A percentile compares a stretch with the other conserved stretches of the same genome.
These are phyloP conservation scores for Leucaena leucocephala DNA, from an alignment of 306 rosid species.

Conservation along the genomic window DNA sequence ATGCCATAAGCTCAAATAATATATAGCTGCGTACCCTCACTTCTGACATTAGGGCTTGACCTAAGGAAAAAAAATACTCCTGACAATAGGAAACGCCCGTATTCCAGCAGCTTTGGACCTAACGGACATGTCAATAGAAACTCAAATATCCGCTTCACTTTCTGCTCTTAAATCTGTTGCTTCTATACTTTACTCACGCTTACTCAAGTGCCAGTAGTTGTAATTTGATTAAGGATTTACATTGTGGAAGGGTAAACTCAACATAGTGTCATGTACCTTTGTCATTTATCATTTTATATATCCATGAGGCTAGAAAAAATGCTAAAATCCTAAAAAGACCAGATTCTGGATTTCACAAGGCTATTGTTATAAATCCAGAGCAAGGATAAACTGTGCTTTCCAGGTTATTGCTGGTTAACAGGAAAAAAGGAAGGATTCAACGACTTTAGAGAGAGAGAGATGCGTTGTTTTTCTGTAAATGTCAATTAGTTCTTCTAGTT, in stretches of 20 bases:
- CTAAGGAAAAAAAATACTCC: slow-evolving; percentile 7
- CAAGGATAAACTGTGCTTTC: not conserved
- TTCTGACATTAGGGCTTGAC: slow-evolving; percentile 7
- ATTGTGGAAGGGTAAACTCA: not conserved
- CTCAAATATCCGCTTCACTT: slow-evolving; percentile 28
- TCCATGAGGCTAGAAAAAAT: not conserved
- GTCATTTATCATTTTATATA: too few species aligned
- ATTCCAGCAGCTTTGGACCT: slow-evolving; percentile 40
- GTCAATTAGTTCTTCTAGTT: not conserved
- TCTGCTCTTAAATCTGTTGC: slow-evolving; percentile 32
- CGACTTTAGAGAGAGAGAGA: not conserved
- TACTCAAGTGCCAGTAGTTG: slow-evolving; percentile 6
- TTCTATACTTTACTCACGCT: slow-evolving; percentile 21
- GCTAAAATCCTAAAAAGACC: not conserved
- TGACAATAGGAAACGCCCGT: slow-evolving; percentile 28
- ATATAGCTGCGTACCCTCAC: not conserved
- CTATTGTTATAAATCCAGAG: not conserved
- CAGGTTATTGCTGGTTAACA: not conserved
- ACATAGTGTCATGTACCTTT: not conserved
- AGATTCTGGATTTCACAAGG: not conserved
- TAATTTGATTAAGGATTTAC: not conserved
- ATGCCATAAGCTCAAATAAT: not conserved
- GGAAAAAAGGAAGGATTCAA: not conserved
- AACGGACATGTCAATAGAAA: slow-evolving; percentile 24
- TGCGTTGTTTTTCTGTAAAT: not conserved